Base-by-base conservation (phyloP, 176 grass and related monocot genomes). In the Dactylis glomerata region DNA sequence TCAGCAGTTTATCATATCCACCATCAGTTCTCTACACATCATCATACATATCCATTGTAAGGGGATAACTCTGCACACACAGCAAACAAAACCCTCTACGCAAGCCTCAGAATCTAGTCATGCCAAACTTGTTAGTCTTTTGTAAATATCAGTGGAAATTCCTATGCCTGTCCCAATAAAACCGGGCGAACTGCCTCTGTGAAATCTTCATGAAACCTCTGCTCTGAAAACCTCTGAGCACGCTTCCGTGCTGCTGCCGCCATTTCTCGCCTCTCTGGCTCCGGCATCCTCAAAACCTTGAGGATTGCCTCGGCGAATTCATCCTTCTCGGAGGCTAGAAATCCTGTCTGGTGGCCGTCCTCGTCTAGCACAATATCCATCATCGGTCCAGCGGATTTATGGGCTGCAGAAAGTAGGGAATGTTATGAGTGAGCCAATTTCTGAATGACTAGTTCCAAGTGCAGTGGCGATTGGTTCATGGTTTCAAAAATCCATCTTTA, bases 321-420 rank as follows among this genome's bases (percentile, higher is more conserved):
- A 67, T 99, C 96, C 54, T 84, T 86, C 67, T 41, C 68, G 0
- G 61, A 87, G 47, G 93, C 93, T 46, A 99, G 92, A 88, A 94
- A 92, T 27, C 93, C 96, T 46, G 93, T 99, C 73, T 78, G 69
- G 47, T 76, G 91, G 8, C 89, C 81, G 0, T 92, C 89, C 81
- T 99, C 96, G 57, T 99, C 85, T 46, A 91, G 42, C 51, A 99
- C 83, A 58, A 99, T 99, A 71, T 99, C 96, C 96, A 99, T 99
- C 81, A 89, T 96, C 1, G 96, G 96, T 9, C 96, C 93, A 26
- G 91, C 91, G 0, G 96, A 99, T 82, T 92, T 99, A 92, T 99
- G 85, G 0, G 96, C 96, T 99, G 83, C 67, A 81, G 14, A 83
- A 68, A 45, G 17, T 22, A 85, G 13, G 5, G 14, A 47, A 46